Evolutionary conservation across 768 basidiomycete species (phyloP).

Genomic region (Tephrocybe rancida): DNA sequence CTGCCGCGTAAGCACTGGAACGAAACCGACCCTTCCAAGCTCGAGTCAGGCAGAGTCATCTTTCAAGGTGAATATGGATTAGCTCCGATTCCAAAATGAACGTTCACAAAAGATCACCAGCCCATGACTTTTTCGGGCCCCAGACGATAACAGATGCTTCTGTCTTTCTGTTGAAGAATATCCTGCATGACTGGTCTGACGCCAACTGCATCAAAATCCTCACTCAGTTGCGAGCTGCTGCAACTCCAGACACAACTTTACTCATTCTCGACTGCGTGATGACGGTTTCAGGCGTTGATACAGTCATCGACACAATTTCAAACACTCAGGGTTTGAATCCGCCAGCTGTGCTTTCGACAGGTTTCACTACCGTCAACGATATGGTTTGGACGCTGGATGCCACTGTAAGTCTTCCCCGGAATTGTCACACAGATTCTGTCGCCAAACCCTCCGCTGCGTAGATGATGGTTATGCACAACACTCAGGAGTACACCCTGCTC

Average conservation of each 20-base stretch:
- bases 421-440: neutral
- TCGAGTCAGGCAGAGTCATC: constrained; percentile 26
- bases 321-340: constrained; percentile 5
- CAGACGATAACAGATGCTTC: constrained; percentile 42
- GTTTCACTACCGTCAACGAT: constrained; percentile 10
- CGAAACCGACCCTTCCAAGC: constrained; percentile 22
- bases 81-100: neutral
- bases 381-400: constrained; percentile 9
- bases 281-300: constrained; percentile 35
- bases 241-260: constrained; percentile 36
- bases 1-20: constrained; percentile 14
- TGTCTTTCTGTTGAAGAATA: constrained; percentile 58
- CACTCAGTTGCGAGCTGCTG: constrained; percentile 35
- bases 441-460: neutral
- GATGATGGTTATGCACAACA: constrained; percentile 15
- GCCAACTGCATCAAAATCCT: constrained; percentile 38
- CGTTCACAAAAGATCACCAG: constrained; percentile 9
- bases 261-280: constrained; percentile 44
- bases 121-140: constrained; percentile 38
- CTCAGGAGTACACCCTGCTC: constrained; percentile 19
- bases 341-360: constrained; percentile 5
- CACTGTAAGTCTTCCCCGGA: neutral
- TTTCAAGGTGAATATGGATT: constrained; percentile 25
- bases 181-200: constrained; percentile 71
- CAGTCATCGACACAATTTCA: constrained; percentile 9